Evolutionary conservation across 164 flowering plant genomes (phyloP), one percentile per base, ranked within the genome.

Genomic region (Stephania yunnanensis): DNA sequence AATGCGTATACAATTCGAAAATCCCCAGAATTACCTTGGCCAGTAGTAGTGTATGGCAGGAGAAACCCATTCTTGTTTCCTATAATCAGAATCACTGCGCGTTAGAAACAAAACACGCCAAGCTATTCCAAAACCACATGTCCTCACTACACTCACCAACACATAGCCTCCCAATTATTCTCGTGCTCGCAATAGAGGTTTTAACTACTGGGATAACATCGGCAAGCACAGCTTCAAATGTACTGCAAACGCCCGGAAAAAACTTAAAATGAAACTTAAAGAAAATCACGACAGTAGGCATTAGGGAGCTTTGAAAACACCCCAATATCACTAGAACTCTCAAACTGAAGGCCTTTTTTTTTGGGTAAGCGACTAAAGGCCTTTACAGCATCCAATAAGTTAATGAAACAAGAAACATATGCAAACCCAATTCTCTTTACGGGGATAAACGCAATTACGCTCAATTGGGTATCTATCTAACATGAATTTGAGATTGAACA

Each of bases 41-140:
- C 97, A 48, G 97, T 94, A 9, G 98, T 94, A 71, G 78, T 92
- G 83, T 94, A 95, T 17, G 95, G 97, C 83, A 94, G 76, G 20
- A 94, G 95, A 74, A 94, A 92, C 19, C 97, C 97, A 30, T 91
- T 92, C 79, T 94, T 92, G 86, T 92, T 92, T 58, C 98, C 98
- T 93, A 83, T 80, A 42, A 71, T 53, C 20, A 71, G 45, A 70
- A 71, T 6, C 46, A 68, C 25, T 55, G 19, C n/a, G 63, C 46
- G 1, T 25, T 50, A 4, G 66, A 48, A 48, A 58, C 48, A 17
- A 58, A 58, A 7, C 42, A 17, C 2, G 4, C 2, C 36, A 30
- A 53, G 5, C 42, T 20, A 8, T 50, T 25, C 73, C 48, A 15
- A 66, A 70, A 19, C 68, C 68, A 19, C 7, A 12, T 46, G 12